These are phyloP conservation scores for Arthrobotrys conoides DNA, from an alignment of 2,329 filamentous ascomycete genomes.

Conservation along the genomic window DNA sequence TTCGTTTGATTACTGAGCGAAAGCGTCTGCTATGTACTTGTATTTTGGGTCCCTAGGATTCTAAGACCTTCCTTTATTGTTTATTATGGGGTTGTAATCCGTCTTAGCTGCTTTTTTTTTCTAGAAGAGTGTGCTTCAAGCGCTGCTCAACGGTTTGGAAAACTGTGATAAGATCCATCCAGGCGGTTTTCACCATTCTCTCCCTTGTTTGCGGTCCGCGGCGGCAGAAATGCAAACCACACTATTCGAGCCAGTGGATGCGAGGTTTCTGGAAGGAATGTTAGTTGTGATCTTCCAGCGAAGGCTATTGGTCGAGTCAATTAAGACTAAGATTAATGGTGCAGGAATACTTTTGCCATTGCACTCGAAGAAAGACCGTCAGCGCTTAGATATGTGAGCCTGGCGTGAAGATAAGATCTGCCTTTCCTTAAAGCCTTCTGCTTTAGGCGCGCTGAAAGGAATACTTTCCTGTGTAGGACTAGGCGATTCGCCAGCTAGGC, in stretches of 20 bases:
- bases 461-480: slow-evolving; percentile 52
- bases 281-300: slow-evolving; percentile 19
- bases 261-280: slow-evolving; percentile 26
- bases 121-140: slow-evolving; percentile 41
- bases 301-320: slow-evolving; percentile 48
- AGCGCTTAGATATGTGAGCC: slow-evolving; percentile 54
- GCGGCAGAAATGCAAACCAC: slow-evolving; percentile 35
- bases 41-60: too few species aligned
- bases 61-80: slow-evolving; percentile 11
- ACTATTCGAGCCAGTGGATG: slow-evolving; percentile 38
- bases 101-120: neutral
- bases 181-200: slow-evolving; percentile 24
- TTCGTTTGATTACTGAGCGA: slow-evolving; percentile 27
- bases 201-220: slow-evolving; percentile 33
- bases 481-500: slow-evolving; percentile 52
- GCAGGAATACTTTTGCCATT: slow-evolving; percentile 25
- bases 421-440: slow-evolving; percentile 48
- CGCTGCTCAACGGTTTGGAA: slow-evolving; percentile 32
- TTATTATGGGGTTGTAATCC: neutral
- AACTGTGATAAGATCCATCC: slow-evolving; percentile 43
- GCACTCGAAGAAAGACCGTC: slow-evolving; percentile 7
- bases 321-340: slow-evolving; percentile 46
- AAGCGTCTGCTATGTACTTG: slow-evolving; percentile 29
- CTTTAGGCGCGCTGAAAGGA: slow-evolving; percentile 59
- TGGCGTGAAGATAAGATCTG: slow-evolving; percentile 58